These are phyloP conservation scores for Rubia yunnanensis DNA, from an alignment of 257 asterid genomes.

Conservation along the genomic window DNA sequence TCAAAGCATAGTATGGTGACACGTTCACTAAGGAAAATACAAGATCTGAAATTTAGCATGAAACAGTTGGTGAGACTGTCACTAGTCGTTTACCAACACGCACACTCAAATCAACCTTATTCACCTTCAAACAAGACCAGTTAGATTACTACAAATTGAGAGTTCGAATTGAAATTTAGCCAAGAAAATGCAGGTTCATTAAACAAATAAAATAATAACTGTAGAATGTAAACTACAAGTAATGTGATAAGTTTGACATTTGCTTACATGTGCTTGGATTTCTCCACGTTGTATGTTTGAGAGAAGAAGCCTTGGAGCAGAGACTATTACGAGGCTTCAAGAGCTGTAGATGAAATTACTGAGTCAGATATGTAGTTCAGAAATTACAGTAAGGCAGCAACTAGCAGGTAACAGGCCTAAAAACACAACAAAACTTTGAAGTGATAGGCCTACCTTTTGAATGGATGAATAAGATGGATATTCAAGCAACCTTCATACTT, in stretches of 20 bases:
- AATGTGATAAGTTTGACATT: neutral
- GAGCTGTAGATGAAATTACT: constrained; percentile 31
- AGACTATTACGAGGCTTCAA: constrained; percentile 31
- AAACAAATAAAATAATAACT: neutral
- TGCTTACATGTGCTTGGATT: constrained; percentile 46
- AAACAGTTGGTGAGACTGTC: neutral
- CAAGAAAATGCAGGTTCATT: neutral
- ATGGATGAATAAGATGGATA: neutral
- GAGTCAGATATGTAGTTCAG: constrained; percentile 1
- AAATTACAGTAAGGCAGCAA: neutral
- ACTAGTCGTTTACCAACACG: neutral
- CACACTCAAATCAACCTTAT: neutral
- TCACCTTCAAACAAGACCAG: neutral
- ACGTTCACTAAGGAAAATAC: neutral
- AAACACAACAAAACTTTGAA: neutral
- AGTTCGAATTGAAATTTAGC: neutral
- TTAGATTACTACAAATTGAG: constrained; percentile 1
- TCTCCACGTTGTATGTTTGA: constrained; percentile 33
- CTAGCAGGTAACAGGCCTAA: neutral
- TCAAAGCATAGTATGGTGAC: neutral
- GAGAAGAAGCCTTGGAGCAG: constrained; percentile 25
- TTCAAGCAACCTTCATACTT: neutral
- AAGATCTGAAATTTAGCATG: neutral
- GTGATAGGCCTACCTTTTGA: neutral
- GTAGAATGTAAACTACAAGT: neutral